Evolutionary conservation across 228 moss, liverwort and hornwort species (phyloP), one percentile per base, ranked within the genome.

Genomic region (Sphagnum fallax): DNA sequence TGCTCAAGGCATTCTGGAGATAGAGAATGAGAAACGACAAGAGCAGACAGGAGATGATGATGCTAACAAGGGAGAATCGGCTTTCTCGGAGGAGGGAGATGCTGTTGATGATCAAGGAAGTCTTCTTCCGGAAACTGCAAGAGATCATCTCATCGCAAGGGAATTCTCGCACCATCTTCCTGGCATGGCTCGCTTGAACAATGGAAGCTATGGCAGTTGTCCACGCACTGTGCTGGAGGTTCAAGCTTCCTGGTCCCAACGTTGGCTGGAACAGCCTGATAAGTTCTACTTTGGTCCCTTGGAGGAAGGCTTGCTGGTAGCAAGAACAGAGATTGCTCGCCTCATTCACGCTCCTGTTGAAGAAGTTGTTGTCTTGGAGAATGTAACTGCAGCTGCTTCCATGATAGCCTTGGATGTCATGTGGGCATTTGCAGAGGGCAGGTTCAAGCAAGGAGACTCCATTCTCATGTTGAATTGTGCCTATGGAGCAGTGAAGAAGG

Each of bases 101-200:
- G 32, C 32, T 32, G 32, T 32, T 32, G 32, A 32, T 32, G 32
- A 32, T 32, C 32, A 32, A 32, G 32, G 32, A 32, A 32, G 32
- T 32, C 32, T 32, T 32, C 32, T 32, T 32, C 2, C 32, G 32
- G 32, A 32, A 32, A 32, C 32, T 32, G 32, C 32, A 32, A 32
- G 32, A 32, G 32, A 2, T 32, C 32, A 32, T 32, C 32, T 77
- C 12, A 18, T 86, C 8, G 74, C 80, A n/a, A 82, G 82, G 11
- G 88, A 94, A 63, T 94, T 94, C 55, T 77, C 79, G 65, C 94
- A 91, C 71, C 94, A 94, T 60, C 75, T 65, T 52, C 76, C 84
- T n/a, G 88, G 90, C n/a, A 79, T 94, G 47, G 88, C 86, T 32
- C 81, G 94, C 48, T 51, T 94, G 61, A 94, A 94, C 75, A 81